These are phyloP conservation scores for Mallotus repandus DNA, from an alignment of 441 rosid genomes.

Conservation along the genomic window DNA sequence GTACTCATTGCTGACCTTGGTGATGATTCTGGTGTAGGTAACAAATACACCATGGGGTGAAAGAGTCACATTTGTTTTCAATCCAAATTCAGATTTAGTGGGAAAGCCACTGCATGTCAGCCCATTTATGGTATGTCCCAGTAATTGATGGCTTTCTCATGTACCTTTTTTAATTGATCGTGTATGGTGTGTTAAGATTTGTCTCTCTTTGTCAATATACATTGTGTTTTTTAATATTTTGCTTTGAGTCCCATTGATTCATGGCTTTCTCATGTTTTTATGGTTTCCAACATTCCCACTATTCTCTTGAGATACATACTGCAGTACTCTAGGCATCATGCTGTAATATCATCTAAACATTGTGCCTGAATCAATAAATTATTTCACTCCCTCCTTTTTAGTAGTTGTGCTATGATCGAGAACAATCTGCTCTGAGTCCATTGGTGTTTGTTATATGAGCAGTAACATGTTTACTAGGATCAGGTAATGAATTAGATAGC, in stretches of 20 bases:
- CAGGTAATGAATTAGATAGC: background rate
- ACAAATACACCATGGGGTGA: conserved; percentile 98
- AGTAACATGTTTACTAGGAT: background rate
- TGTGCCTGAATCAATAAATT: background rate
- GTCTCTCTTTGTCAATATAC: background rate
- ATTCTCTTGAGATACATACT: background rate
- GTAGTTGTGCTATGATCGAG: background rate
- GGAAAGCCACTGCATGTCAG: conserved; percentile 94
- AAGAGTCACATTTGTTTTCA: conserved; percentile 69
- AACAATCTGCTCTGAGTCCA: background rate
- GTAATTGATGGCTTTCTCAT: background rate
- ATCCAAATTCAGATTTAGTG: conserved; percentile 70
- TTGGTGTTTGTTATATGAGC: background rate
- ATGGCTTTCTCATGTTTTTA: background rate
- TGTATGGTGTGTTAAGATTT: background rate
- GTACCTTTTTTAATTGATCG: background rate
- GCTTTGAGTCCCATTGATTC: conserved; percentile 1
- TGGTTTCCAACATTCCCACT: background rate
- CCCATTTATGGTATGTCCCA: conserved; percentile 79
- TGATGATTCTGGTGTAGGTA: conserved; percentile 45
- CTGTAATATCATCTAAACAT: background rate
- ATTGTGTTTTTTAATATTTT: background rate
- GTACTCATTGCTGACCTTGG: conserved; percentile 15
- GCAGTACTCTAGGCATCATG: background rate
- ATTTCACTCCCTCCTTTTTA: background rate